Evolutionary conservation across 1,284 basidiomycete genomes (phyloP), one percentile per base, ranked within the genome.

Genomic region (Melampsora americana): DNA sequence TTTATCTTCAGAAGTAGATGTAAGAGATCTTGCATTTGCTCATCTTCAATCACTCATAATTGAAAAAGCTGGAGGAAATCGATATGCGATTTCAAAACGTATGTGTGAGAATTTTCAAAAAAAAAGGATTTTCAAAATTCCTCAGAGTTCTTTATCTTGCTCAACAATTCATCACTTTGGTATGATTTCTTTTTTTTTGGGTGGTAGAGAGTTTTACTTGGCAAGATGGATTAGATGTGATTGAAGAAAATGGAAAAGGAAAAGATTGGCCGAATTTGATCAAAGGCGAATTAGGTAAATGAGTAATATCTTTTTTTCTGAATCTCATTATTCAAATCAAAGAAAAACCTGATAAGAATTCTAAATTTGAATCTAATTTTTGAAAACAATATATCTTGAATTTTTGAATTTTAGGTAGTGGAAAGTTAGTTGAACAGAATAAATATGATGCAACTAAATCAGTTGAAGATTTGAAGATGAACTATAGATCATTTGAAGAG

Each of bases 21-120:
- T 89, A 0, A 85, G 88, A 16, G 88, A 90, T 79, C 83, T 90
- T 26, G 89, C 87, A 0, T 82, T 85, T 6, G 87, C 86, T 0
- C 89, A 90, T 78, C 83, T 86, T 3, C 83, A 85, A 9, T 87
- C 89, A 0, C 83, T 90, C 0, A 83, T 85, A 46, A 85, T 85
- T 46, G 82, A 84, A 4, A 85, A 86, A n/a, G 90, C 89, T 0
- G 86, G 86, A 5, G 88, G 87, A 0, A 83, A 90, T 78, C 85
- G 90, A 0, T 87, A 83, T 77, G 79, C 81, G n/a, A 28, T 64
- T 35, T 39, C 28, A 14, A 64, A 64, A 64, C 28, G 61, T 64
- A 64, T 7, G 61, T 6, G n/a, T 56, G n/a, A n/a, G n/a, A n/a
- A n/a, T n/a, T n/a, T n/a, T n/a, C n/a, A n/a, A n/a, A n/a, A n/a